Evolutionary conservation across 345 rosid species (phyloP), one percentile per base, ranked within the genome.

Genomic region (Populus alba): DNA sequence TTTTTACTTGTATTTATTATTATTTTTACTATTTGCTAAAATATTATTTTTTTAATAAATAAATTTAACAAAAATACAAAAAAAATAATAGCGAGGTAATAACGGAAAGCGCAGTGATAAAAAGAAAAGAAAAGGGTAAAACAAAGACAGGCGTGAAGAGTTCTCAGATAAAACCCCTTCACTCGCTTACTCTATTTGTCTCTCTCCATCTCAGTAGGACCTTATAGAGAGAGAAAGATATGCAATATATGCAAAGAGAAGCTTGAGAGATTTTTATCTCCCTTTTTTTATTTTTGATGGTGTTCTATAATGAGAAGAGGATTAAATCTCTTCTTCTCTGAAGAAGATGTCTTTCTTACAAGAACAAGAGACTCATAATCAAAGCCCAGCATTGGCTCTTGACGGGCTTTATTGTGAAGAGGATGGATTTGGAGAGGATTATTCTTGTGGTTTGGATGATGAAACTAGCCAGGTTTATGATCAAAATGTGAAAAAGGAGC

Each of bases 371-470:
- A 83, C 75, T 23, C 82, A 68, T 39, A 88, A 66, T 69, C 90
- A 68, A 71, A 74, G 76, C 79, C 81, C 87, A 59, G 57, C 84
- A 61, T 78, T 85, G 80, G 78, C 80, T 43, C 88, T 85, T 61
- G 93, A 93, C 70, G 93, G 78, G 11, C 91, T 92, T 1, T 90
- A 73, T 23, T 95, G 97, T 11, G 95, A 95, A 75, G 97, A 92
- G 73, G 91, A 89, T 70, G 69, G 78, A 66, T 78, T 87, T 76
- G 89, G 71, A 29, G 89, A 77, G 2, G 90, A 85, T 70, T 49
- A 43, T 41, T 27, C 77, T 75, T 22, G 78, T 72, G 49, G 22
- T n/a, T 22, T 57, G 8, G 63, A 57, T 53, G 82, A 81, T 69
- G 78, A 70, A 22, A 81, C 70, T 13, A 62, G 71, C 68, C 88